Evolutionary conservation across 345 rosid species (phyloP), one percentile per base, ranked within the genome.

Genomic region (Citrus inodora): DNA sequence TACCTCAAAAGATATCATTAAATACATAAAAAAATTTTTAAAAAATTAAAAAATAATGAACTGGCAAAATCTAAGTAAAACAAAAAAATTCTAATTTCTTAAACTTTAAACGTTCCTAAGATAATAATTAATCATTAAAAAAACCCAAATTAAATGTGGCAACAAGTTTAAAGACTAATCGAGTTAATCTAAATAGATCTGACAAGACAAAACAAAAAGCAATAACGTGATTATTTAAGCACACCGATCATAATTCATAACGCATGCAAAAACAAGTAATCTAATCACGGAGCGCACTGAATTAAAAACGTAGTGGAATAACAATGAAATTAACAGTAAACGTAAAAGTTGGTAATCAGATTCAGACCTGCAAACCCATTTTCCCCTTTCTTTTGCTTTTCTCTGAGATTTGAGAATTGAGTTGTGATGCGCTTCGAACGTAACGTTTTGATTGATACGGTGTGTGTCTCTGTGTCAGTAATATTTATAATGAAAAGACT

Each of bases 291-390:
- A 53, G 7, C 6, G 33, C 37, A 35, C 76, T 58, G 51, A 73
- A 22, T 30, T 4, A 16, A 55, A 73, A 8, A 9, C 16, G 22
- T 0, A 55, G 30, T 9, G 62, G 1, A 28, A 28, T 27, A 51
- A 19, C 40, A 9, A 6, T 0, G 9, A 28, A 48, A 16, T 35
- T 42, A 3, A 0, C 3, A 21, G 25, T 48, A 21, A n/a, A 35
- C 8, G 11, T 33, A 10, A 3, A 55, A 55, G 28, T 6, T 32
- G 24, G 22, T 8, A 9, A 8, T 32, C 19, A 30, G n/a, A 59
- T 3, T 28, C 16, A 55, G 5, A 75, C 78, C 78, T 75, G 66
- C 71, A 75, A 75, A 51, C 71, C 78, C 78, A 75, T 75, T 1
- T 35, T 66, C 37, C 46, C 37, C 7, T 33, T 19, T 27, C 32